Conservation (phyloP, 2,329 filamentous ascomycete species). For the Fusarium annulatum region DNA sequence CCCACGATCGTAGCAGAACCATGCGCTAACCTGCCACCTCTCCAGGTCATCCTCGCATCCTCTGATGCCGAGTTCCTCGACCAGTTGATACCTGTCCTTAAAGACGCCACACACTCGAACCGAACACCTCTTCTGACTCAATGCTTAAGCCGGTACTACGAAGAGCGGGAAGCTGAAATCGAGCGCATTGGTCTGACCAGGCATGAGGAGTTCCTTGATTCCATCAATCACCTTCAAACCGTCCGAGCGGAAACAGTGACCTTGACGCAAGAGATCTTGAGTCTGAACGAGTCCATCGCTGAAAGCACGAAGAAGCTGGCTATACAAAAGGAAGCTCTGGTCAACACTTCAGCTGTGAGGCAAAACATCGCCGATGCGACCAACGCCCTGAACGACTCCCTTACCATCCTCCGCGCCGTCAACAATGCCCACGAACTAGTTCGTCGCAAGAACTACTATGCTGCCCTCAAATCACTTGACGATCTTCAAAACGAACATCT, state of each 20-base stretch:
- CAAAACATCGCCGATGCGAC: constrained; percentile 97
- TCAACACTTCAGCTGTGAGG: constrained; percentile 89
- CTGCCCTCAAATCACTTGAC: constrained; percentile 90
- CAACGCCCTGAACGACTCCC: constrained; percentile 86
- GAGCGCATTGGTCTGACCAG: constrained; percentile 95
- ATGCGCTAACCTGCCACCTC: constrained; percentile 15
- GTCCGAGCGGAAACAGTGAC: constrained; percentile 91
- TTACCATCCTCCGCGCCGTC: constrained; percentile 90
- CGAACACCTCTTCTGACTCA: constrained; percentile 79
- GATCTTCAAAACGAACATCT: constrained; percentile 97
- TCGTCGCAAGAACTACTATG: constrained; percentile 94
- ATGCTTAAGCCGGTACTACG: constrained; percentile 77
- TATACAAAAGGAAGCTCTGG: constrained; percentile 91
- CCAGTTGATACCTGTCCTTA: constrained; percentile 92
- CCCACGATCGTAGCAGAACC: not conserved
- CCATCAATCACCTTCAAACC: constrained; percentile 91
- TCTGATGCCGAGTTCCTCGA: constrained; percentile 95
- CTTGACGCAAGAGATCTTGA: constrained; percentile 89
- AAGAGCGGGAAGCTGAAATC: constrained; percentile 89
- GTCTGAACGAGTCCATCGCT: constrained; percentile 94
- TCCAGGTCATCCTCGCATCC: constrained; percentile 88
- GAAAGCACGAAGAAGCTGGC: constrained; percentile 93
- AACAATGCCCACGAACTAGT: constrained; percentile 95
- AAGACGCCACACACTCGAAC: constrained; percentile 84
- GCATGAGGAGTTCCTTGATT: constrained; percentile 94